phyloP scores from a whole-genome alignment of 2,329 filamentous ascomycete genomes.

The Fusarium stilboides region DNA sequence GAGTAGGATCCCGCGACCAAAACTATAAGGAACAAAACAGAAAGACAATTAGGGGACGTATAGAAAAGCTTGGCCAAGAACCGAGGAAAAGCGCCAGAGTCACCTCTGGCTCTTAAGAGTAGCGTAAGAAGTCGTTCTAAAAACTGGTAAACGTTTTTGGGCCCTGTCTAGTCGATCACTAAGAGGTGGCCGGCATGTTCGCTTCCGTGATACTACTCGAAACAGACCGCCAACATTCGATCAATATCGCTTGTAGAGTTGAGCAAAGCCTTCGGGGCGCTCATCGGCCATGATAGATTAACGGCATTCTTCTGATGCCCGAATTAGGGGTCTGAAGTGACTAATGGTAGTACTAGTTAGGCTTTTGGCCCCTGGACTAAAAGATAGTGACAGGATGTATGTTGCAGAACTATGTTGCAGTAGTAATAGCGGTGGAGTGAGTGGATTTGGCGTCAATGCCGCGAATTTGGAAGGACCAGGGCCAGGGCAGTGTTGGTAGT shows the following conservation, averaged over 20 bases:
- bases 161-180: not conserved
- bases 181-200: not conserved
- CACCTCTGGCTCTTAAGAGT: not conserved
- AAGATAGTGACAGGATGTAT: not conserved
- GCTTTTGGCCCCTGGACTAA: constrained; percentile 1
- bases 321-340: not conserved
- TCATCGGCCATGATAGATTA: not conserved
- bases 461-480: not conserved
- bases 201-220: not conserved
- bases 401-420: not conserved
- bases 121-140: not conserved
- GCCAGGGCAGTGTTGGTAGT: not conserved
- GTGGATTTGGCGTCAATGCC: not conserved
- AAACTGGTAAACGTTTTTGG: constrained; percentile 1
- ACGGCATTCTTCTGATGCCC: not conserved
- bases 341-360: not conserved
- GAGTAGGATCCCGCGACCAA: not conserved
- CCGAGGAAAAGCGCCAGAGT: not conserved
- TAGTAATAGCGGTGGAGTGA: constrained; percentile 5
- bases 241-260: constrained; percentile 1
- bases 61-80: not conserved
- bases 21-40: not conserved
- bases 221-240: not conserved
- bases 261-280: constrained; percentile 1
- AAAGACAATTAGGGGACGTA: not conserved